Evolutionary conservation across 2,329 filamentous ascomycete genomes (phyloP).

Genomic region (Metarhizium guizhouense): DNA sequence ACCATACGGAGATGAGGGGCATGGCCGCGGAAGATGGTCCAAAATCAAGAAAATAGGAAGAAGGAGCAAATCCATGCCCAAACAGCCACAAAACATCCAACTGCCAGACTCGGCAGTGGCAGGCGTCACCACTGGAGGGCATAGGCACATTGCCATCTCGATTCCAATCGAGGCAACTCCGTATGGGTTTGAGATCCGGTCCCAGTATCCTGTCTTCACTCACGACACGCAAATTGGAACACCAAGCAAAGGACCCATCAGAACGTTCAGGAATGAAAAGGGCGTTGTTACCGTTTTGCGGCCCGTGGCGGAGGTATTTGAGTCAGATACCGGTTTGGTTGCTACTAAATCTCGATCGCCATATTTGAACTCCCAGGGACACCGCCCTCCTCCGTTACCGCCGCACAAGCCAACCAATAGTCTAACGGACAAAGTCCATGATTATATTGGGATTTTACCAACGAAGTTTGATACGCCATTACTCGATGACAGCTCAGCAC

Average conservation of each 20-base stretch:
- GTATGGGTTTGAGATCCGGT: conserved; percentile 22
- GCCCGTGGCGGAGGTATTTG: conserved; percentile 17
- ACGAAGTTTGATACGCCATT: conserved; percentile 12
- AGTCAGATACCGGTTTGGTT: conserved; percentile 2
- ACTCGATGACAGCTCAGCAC: conserved; percentile 12
- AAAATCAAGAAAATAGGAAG: conserved; percentile 31
- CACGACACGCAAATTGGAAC: conserved; percentile 8
- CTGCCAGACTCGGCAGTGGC: conserved; percentile 49
- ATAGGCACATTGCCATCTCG: conserved; percentile 52
- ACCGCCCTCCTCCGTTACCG: background rate
- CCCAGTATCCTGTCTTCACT: conserved; percentile 24
- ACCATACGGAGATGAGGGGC: conserved; percentile 21
- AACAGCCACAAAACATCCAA: conserved; percentile 21
- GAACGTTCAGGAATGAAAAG: conserved; percentile 24
- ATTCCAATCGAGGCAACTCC: conserved; percentile 45
- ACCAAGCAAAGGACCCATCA: conserved; percentile 12
- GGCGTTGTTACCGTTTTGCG: conserved; percentile 27
- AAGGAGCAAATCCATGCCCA: conserved; percentile 26
- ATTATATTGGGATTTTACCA: conserved; percentile 15
- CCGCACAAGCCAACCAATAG: conserved; percentile 10
- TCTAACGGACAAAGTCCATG: conserved; percentile 9
- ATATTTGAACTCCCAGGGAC: conserved; percentile 2
- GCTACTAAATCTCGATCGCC: background rate
- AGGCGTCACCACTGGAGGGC: conserved; percentile 41
- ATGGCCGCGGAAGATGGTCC: conserved; percentile 29